phyloP scores from a whole-genome alignment of 768 basidiomycete genomes.

The Hemileccinum impolitum region DNA sequence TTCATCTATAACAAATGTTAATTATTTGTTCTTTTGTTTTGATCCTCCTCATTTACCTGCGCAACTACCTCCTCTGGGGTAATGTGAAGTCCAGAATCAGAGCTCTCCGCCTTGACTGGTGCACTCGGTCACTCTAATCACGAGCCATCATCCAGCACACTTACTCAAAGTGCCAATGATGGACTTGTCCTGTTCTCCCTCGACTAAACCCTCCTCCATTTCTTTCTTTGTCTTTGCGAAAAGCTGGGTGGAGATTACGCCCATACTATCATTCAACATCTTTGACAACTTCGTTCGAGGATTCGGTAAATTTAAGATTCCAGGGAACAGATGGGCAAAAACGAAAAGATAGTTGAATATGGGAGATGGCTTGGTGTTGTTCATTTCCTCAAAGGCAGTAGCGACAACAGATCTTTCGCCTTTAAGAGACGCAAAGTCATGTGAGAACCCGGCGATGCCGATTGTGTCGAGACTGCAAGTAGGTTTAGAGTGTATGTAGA shows the following conservation, averaged over 20 bases:
- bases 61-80: constrained; percentile 40
- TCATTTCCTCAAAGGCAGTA: constrained; percentile 22
- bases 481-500: background rate
- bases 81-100: constrained; percentile 31
- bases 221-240: constrained; percentile 33
- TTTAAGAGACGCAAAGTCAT: constrained; percentile 42
- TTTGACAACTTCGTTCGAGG: constrained; percentile 23
- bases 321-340: constrained; percentile 31
- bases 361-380: constrained; percentile 23
- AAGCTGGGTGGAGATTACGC: constrained; percentile 32
- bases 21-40: background rate
- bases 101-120: constrained; percentile 38
- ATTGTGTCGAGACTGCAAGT: constrained; percentile 38
- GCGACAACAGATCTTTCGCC: constrained; percentile 23
- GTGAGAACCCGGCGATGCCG: constrained; percentile 43
- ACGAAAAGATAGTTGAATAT: constrained; percentile 17
- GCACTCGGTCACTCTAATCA: background rate
- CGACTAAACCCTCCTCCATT: constrained; percentile 25
- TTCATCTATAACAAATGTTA: constrained; percentile 27
- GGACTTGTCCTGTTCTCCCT: constrained; percentile 32
- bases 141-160: constrained; percentile 2
- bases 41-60: constrained; percentile 17
- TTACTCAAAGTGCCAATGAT: constrained; percentile 37
- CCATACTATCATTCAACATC: constrained; percentile 29
- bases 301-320: constrained; percentile 32